A percentile compares a stretch with the other conserved stretches of the same genome.
Conservation (phyloP, 2,329 filamentous ascomycete species). For the Fusarium sp. region DNA sequence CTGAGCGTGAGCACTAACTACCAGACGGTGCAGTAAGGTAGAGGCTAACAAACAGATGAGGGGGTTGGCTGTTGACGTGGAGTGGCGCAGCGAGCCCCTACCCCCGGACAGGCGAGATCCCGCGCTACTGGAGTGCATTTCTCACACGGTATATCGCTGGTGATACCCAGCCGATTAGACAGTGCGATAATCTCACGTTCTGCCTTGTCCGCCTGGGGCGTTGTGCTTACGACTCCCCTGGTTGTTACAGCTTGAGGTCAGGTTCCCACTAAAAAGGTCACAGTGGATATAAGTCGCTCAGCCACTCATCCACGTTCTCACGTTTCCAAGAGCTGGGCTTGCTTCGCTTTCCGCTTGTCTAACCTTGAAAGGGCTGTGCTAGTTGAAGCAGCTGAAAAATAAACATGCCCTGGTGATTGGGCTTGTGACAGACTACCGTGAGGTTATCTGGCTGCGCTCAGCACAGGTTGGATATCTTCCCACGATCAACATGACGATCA, state of each 20-base stretch:
- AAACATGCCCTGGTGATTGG: constrained; percentile 2
- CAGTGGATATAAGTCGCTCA: constrained; percentile 28
- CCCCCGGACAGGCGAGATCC: constrained; percentile 23
- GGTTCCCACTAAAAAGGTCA: constrained; percentile 36
- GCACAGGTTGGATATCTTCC: constrained; percentile 7
- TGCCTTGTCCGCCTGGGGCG: constrained; percentile 40
- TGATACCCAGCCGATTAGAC: background rate
- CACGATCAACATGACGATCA: constrained; percentile 39
- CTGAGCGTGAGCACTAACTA: constrained; percentile 34
- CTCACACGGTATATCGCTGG: constrained; percentile 1
- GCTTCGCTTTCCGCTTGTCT: constrained; percentile 22
- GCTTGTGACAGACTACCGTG: constrained; percentile 9
- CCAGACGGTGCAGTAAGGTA: constrained; percentile 6
- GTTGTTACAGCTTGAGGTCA: constrained; percentile 39
- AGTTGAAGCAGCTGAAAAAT: constrained; percentile 23
- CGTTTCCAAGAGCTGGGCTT: background rate
- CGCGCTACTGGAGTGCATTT: background rate
- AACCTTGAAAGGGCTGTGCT: constrained; percentile 34
- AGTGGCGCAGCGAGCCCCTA: constrained; percentile 36
- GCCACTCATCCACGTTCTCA: constrained; percentile 25
- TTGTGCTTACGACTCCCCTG: constrained; percentile 41
- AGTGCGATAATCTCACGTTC: constrained; percentile 10
- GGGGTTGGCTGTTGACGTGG: constrained; percentile 39
- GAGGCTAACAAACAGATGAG: constrained; percentile 14
- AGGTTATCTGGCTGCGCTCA: background rate